Evolutionary conservation across 2,329 filamentous ascomycete species (phyloP), one percentile per base, ranked within the genome.

Genomic region (Aspergillus hortae): DNA sequence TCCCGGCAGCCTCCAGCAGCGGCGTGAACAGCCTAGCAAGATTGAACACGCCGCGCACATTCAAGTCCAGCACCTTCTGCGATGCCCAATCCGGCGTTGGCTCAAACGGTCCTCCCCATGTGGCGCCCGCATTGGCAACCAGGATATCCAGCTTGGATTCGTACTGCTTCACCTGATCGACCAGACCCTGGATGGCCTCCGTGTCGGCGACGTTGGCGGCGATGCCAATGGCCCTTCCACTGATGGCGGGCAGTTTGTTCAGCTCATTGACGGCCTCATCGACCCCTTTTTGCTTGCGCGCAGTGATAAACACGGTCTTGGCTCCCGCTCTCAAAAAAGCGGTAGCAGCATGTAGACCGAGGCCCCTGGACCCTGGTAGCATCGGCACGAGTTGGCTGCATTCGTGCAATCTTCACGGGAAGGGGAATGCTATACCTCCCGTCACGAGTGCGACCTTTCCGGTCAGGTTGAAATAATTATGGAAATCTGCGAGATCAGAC

Each of bases 71-170:
- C 0, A 55, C 53, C 33, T 55, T 55, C 36, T 52, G 46, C 36
- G 45, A 52, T 21, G 53, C 53, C 49, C 49, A 50, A 43, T 55
- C 53, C 4, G 53, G 53, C 3, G 49, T 49, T 3, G 49, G 44
- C 46, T 55, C 53, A 14, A 55, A 55, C n/a, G 53, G 53, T 4
- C 49, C 53, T 1, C 53, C 53, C 53, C 53, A 55, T 6, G 53
- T 52, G 9, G 53, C 53, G 10, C 53, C 53, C 2, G 53, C 53
- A 14, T 55, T 55, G 2, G 53, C 53, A 17, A 55, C 19, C 3
- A 55, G 49, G 14, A 55, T 55, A 17, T 55, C 49, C 2, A 55
- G 46, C 44, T 48, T 43, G 10, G 43, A 17, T 21, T 52, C 49
- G 27, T 25, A 14, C 3, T 30, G 1, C 30, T 50, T 35, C 21